Percentiles rank a stretch among this genome's conserved stretches.
phyloP scores from a whole-genome alignment of 495 filamentous ascomycete species.

The Saxispiralis lemnorum region DNA sequence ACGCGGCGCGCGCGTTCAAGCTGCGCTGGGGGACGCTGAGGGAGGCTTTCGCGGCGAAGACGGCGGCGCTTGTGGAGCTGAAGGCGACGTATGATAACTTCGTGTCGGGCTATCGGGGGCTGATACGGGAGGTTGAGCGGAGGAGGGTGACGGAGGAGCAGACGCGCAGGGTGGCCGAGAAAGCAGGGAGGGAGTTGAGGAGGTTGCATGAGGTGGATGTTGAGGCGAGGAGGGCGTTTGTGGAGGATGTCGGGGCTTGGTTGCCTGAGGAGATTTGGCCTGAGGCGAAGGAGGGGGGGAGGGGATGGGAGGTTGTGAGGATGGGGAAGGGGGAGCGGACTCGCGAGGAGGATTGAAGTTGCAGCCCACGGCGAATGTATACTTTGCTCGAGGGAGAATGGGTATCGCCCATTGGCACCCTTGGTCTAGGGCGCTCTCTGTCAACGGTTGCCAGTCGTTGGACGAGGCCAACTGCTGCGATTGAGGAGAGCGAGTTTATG shows the following conservation, averaged over 20 bases:
- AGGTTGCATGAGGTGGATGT: conserved; percentile 56
- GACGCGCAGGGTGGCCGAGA: conserved; percentile 53
- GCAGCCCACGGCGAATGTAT: too few species aligned
- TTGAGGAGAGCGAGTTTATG: too few species aligned
- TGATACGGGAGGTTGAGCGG: conserved; percentile 67
- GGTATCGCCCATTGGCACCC: too few species aligned
- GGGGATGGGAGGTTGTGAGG: conserved; percentile 34
- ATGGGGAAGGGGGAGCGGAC: neutral
- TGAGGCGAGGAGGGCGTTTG: conserved; percentile 59
- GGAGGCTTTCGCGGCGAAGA: conserved; percentile 42
- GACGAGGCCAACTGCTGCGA: too few species aligned
- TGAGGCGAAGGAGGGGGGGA: conserved; percentile 42
- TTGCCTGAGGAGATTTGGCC: conserved; percentile 84
- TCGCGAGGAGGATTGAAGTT: too few species aligned
- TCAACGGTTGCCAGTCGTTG: too few species aligned
- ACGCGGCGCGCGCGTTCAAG: conserved; percentile 51
- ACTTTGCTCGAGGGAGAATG: too few species aligned
- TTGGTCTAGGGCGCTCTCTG: too few species aligned
- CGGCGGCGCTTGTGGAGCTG: conserved; percentile 57
- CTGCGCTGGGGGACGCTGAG: conserved; percentile 60
- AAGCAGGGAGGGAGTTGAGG: conserved; percentile 57
- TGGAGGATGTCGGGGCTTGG: conserved; percentile 65
- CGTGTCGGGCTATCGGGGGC: conserved; percentile 59
- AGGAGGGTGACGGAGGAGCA: conserved; percentile 51
- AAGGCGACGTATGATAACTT: conserved; percentile 69